Conservation (phyloP, 2,329 filamentous ascomycete genomes). For the Arachnomyces sp. region DNA sequence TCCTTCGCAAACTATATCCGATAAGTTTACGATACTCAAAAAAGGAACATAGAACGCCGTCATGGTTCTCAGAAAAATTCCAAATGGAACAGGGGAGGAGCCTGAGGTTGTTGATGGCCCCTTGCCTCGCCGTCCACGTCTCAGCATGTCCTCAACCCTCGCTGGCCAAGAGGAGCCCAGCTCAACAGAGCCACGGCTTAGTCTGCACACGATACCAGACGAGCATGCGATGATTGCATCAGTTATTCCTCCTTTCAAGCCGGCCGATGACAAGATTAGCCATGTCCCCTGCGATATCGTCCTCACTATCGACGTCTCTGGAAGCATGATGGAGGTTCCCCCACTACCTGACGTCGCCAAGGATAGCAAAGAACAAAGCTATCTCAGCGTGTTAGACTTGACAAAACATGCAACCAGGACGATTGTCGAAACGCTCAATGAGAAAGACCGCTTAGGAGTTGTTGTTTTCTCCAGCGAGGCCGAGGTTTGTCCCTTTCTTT, state of each 20-base stretch:
- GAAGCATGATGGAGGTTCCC: constrained; percentile 47
- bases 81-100: neutral
- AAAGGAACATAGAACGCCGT: too few relatives aligned
- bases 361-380: constrained; percentile 27
- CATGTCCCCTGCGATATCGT: constrained; percentile 52
- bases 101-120: constrained; percentile 2
- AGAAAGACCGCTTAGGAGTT: constrained; percentile 51
- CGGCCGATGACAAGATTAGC: constrained; percentile 9
- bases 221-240: constrained; percentile 15
- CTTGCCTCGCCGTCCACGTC: constrained; percentile 1
- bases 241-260: constrained; percentile 15
- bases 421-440: constrained; percentile 50
- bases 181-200: constrained; percentile 4
- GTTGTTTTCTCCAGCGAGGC: constrained; percentile 46
- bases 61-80: too few relatives aligned
- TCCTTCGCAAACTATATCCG: too few relatives aligned
- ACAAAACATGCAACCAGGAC: constrained; percentile 54
- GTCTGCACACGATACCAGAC: constrained; percentile 12
- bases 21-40: too few relatives aligned
- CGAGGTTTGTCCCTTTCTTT: constrained; percentile 17
- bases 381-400: constrained; percentile 51
- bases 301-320: constrained; percentile 55
- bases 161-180: neutral
- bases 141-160: neutral
- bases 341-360: constrained; percentile 36